Percentiles rank a stretch among this genome's conserved stretches.
Conservation (phyloP, 305 asterid genomes). For the Galium porrigens region DNA sequence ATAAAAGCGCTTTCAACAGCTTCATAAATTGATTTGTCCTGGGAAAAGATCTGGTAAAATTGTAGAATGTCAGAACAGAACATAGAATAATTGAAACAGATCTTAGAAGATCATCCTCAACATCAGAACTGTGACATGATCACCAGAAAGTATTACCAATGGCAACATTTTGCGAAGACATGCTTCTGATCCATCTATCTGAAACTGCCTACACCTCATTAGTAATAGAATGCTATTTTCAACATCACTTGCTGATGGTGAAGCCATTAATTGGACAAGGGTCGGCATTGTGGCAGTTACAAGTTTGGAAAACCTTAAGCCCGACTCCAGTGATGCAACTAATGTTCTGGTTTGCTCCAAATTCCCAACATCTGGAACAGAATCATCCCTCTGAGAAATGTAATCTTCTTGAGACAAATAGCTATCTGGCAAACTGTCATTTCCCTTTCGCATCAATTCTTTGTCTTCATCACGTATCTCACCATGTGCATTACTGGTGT, state of each 20-base stretch:
- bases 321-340: constrained; percentile 92
- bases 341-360: constrained; percentile 83
- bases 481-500: constrained; percentile 38
- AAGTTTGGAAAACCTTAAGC: constrained; percentile 68
- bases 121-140: constrained; percentile 12
- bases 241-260: constrained; percentile 83
- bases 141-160: constrained; percentile 49
- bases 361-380: constrained; percentile 86
- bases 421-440: constrained; percentile 59
- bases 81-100: constrained; percentile 1
- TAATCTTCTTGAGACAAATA: constrained; percentile 35
- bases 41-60: constrained; percentile 63
- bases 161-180: constrained; percentile 94
- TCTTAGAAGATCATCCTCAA: neutral
- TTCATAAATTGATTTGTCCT: constrained; percentile 77
- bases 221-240: constrained; percentile 77
- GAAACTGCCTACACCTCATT: constrained; percentile 95
- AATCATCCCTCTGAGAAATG: constrained; percentile 26
- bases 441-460: constrained; percentile 27
- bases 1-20: constrained; percentile 93
- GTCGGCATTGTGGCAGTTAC: constrained; percentile 67
- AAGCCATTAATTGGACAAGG: constrained; percentile 91
- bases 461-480: constrained; percentile 37
- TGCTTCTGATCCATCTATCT: constrained; percentile 78
- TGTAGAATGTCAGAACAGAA: constrained; percentile 9